These are phyloP conservation scores for Epichloe scottii DNA, from an alignment of 2,329 filamentous ascomycete species.

Conservation along the genomic window DNA sequence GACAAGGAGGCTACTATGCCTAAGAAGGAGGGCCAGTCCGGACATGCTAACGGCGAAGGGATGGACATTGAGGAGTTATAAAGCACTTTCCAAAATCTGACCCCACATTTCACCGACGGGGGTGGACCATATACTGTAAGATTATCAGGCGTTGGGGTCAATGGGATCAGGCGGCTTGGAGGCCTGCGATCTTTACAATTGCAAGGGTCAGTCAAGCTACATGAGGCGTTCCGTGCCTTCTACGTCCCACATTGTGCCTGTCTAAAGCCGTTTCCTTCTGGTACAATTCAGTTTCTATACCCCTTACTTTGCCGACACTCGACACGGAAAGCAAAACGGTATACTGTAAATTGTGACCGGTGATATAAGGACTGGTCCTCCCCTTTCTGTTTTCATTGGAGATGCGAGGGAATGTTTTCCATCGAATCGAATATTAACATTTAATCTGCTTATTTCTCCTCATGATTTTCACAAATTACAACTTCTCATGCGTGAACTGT, in stretches of 20 bases:
- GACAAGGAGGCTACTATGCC: constrained; percentile 96
- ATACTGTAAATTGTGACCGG: no score
- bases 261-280: not conserved
- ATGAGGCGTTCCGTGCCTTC: not conserved
- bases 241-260: not conserved
- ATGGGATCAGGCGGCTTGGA: constrained; percentile 14
- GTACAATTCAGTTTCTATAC: no score
- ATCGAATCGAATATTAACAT: no score
- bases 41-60: constrained; percentile 39
- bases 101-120: constrained; percentile 10
- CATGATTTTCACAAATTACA: no score
- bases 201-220: not conserved
- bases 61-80: constrained; percentile 54
- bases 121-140: constrained; percentile 15
- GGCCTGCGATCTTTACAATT: not conserved
- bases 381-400: no score
- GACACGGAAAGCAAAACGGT: no score
- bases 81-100: not conserved
- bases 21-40: constrained; percentile 47
- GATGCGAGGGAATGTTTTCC: no score
- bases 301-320: no score
- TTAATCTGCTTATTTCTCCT: no score
- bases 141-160: constrained; percentile 20
- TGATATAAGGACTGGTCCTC: no score
- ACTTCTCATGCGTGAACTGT: no score